Base-by-base conservation (phyloP, 768 basidiomycete species). In the Naganishia onofrii region DNA sequence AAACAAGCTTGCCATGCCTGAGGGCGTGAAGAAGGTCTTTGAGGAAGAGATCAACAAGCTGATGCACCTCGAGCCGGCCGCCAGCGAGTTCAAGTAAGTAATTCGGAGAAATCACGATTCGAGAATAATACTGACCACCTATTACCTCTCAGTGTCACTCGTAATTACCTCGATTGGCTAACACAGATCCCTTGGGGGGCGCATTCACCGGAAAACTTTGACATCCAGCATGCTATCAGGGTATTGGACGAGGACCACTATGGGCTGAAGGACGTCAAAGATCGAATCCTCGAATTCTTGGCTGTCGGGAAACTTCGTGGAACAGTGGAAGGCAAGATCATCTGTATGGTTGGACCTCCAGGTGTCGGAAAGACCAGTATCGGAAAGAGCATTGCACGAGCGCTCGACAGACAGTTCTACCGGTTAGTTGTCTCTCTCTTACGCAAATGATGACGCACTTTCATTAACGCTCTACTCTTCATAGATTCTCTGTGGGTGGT, bases 321-420 rank as follows among this genome's bases (percentile, higher is more conserved):
- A 9, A 93, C 90, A 0, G 93, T 98, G 21, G 85, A 98, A 77
- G 96, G 95, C 74, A 99, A 99, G 84, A 99, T 99, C 75, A 89
- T 98, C 51, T 95, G 93, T 76, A 86, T 99, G 28, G 92, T 90
- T 46, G 96, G 96, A 19, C 96, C 96, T 12, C 96, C 95, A 3
- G 95, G 95, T 78, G 96, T 99, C 4, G 95, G 95, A 48, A 97
- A 98, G 84, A 98, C 95, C 4, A 89, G 88, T 68, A 96, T 98
- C 52, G 95, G 94, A 57, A 94, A 94, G 84, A 91, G 89, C 2
- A 96, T 99, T 63, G 89, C 96, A 0, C 86, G 93, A 19, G 94
- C 95, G 3, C 84, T 99, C 28, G 88, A 89, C 31, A 83, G 95
- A 70, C 89, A 92, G 79, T 98, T 98, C 83, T 98, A 94, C 87